Base-by-base conservation (phyloP, 2,329 filamentous ascomycete genomes). In the Ascochyta clinopodiicola region DNA sequence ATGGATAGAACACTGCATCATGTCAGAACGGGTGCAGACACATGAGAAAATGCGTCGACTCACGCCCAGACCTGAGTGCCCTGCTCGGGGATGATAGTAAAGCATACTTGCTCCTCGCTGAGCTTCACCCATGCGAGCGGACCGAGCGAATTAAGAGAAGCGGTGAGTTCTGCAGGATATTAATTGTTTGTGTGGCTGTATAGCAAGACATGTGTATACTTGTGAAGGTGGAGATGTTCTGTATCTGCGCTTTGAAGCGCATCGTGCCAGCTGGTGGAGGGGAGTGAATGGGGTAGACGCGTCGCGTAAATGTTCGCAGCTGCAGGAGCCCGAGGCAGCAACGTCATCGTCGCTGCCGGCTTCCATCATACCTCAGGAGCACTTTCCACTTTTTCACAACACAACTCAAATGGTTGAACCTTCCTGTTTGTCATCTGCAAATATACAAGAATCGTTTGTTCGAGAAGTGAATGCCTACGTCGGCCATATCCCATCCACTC, bases 1-100 rank as follows among this genome's bases (percentile, higher is more conserved):
- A 78, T 75, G 4, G 71, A 68, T 7, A 80, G 69, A 19, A 79
- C 77, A 35, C 78, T 81, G 49, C 9, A 42, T 15, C 1, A 44
- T 6, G 51, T 69, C 64, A 66, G 73, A 70, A 54, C 47, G 40
- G 9, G 27, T 38, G 42, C 17, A 35, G 48, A 39, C 29, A 43
- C 51, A 38, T 49, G 43, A 55, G 38, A 35, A 17, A 31, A 71
- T 64, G 46, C 47, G 29, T 37, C 59, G 39, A 86, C 88, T 72
- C 82, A 93, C 82, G 92, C 91, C 95, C 95, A 99, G 50, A 98
- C 94, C 81, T 98, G 94, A 8, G 92, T 96, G 57, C 95, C 94
- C 69, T 91, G 89, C 73, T 97, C 92, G 0, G 95, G 93, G 59
- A 98, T 94, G 69, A 98, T 91, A 57, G 95, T 98, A 79, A 99